A percentile compares a stretch with the other conserved stretches of the same genome.
These are phyloP conservation scores for Ophiostoma ulmi DNA, from an alignment of 2,329 filamentous ascomycete genomes.

Conservation along the genomic window DNA sequence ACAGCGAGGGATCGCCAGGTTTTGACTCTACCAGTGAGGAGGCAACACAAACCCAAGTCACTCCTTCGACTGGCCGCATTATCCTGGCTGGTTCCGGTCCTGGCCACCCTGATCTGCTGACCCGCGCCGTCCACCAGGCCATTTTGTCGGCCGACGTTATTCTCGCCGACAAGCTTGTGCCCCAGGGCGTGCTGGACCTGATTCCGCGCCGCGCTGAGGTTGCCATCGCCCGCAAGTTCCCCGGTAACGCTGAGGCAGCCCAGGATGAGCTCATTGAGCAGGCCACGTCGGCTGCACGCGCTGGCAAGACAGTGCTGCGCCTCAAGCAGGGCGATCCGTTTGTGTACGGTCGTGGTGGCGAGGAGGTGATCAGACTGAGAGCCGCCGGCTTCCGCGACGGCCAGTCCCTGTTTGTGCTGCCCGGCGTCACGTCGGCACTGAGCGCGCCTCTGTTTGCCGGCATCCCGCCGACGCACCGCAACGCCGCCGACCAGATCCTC, in stretches of 20 bases:
- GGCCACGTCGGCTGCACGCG: slow-evolving; percentile 60
- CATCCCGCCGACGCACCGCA: slow-evolving; percentile 83
- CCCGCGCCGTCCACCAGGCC: slow-evolving; percentile 71
- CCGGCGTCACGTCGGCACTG: slow-evolving; percentile 84
- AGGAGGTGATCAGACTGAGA: slow-evolving; percentile 83
- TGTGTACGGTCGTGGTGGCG: slow-evolving; percentile 88
- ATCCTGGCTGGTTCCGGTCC: slow-evolving; percentile 89
- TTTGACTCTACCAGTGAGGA: slow-evolving; percentile 20
- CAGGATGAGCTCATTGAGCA: slow-evolving; percentile 82
- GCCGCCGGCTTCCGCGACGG: slow-evolving; percentile 60
- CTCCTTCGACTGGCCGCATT: slow-evolving; percentile 54
- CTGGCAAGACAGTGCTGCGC: slow-evolving; percentile 75
- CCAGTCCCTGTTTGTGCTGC: slow-evolving; percentile 56
- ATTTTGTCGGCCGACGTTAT: slow-evolving; percentile 72
- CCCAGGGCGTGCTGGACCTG: slow-evolving; percentile 77
- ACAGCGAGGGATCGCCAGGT: slow-evolving; percentile 38
- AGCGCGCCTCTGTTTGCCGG: slow-evolving; percentile 82
- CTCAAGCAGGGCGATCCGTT: slow-evolving; percentile 97
- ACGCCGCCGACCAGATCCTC: slow-evolving; percentile 85
- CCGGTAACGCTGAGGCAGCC: slow-evolving; percentile 88
- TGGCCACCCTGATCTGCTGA: slow-evolving; percentile 87
- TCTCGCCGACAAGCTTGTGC: slow-evolving; percentile 80
- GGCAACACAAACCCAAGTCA: neutral
- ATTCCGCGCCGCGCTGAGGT: slow-evolving; percentile 85
- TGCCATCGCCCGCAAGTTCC: slow-evolving; percentile 93